These are phyloP conservation scores for Edaphochlamys debaryana DNA, from an alignment of 139 green algal genomes.

Conservation along the genomic window DNA sequence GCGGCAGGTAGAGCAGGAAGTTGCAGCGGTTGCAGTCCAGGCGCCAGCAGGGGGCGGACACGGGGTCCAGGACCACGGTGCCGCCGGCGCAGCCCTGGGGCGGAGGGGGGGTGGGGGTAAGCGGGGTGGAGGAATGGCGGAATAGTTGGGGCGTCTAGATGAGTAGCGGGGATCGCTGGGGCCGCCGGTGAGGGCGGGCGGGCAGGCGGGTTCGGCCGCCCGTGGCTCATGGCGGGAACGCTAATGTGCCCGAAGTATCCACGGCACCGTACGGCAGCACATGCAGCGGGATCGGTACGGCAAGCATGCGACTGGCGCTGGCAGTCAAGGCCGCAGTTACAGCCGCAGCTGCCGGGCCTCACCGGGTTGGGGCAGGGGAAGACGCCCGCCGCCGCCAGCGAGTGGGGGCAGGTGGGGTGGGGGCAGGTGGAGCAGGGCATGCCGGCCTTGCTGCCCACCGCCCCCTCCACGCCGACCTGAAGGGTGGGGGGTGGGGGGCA, in stretches of 20 bases:
- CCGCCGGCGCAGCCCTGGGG: conserved; percentile 51
- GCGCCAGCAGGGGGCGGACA: conserved; percentile 79
- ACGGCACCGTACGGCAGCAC: no score
- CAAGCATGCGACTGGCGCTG: neutral
- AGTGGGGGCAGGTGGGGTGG: conserved; percentile 80
- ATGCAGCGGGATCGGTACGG: no score
- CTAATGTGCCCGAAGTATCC: no score
- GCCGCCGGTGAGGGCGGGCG: no score
- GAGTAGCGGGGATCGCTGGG: no score
- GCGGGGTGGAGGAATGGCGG: no score
- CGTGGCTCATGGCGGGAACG: no score
- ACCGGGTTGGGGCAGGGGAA: conserved; percentile 72
- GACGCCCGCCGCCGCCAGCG: conserved; percentile 46
- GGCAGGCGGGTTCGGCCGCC: no score
- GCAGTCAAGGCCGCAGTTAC: neutral
- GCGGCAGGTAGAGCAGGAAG: conserved; percentile 86
- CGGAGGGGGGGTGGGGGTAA: conserved; percentile 35
- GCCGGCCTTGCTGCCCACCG: conserved; percentile 58
- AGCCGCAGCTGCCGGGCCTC: conserved; percentile 5
- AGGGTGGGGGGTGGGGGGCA: neutral
- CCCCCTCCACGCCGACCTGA: conserved; percentile 41
- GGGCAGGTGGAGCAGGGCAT: conserved; percentile 88
- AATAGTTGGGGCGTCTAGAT: neutral
- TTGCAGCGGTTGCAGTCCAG: conserved; percentile 87
- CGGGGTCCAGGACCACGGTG: conserved; percentile 84